These are phyloP conservation scores for Friedmanniomyces simplex DNA, from an alignment of 495 filamentous ascomycete species.

Conservation along the genomic window DNA sequence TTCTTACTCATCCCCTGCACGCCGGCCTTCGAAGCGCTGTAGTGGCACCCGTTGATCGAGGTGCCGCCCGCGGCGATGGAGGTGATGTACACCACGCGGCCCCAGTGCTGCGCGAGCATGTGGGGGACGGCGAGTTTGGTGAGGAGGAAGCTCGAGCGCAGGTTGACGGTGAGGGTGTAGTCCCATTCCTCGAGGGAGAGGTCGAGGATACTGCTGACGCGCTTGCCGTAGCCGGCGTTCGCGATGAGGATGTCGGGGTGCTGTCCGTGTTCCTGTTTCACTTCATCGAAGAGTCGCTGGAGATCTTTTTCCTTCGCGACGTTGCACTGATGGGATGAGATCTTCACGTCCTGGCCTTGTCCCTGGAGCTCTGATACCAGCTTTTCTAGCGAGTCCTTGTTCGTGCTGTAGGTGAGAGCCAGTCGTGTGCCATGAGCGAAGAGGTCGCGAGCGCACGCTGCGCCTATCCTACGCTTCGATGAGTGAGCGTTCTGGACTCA, in stretches of 20 bases:
- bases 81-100: constrained; percentile 57
- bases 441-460: constrained; percentile 48
- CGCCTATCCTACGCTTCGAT: constrained; percentile 38
- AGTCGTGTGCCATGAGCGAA: constrained; percentile 44
- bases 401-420: constrained; percentile 52
- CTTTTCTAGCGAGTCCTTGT: constrained; percentile 36
- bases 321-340: constrained; percentile 49
- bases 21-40: constrained; percentile 54
- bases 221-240: constrained; percentile 46
- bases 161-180: constrained; percentile 53
- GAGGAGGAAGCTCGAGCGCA: constrained; percentile 55
- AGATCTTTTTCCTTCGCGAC: constrained; percentile 43
- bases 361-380: constrained; percentile 28
- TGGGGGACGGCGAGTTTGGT: constrained; percentile 53
- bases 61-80: constrained; percentile 57
- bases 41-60: constrained; percentile 50
- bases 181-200: constrained; percentile 55
- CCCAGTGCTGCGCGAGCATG: constrained; percentile 55
- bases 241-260: constrained; percentile 54
- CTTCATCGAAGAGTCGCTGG: constrained; percentile 41
- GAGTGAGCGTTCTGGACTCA: constrained; percentile 4
- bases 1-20: constrained; percentile 58
- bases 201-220: constrained; percentile 40
- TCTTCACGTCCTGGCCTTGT: constrained; percentile 26
- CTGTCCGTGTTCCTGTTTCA: constrained; percentile 42